Evolutionary conservation across 257 asterid genomes (phyloP), one percentile per base, ranked within the genome.

Genomic region (Solanum verrucosum): DNA sequence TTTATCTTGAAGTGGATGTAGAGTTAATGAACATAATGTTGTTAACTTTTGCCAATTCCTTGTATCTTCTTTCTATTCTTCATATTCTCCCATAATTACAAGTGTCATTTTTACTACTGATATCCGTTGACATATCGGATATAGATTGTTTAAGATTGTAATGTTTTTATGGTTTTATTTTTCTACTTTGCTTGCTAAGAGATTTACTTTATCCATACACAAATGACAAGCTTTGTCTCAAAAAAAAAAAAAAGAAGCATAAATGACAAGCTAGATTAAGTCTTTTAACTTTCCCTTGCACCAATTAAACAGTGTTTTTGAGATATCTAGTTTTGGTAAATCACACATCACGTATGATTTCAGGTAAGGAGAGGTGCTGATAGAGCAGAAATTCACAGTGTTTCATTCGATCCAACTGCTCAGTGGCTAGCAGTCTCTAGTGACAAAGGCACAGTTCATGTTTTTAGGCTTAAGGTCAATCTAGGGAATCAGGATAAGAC

Each of bases 391-490:
- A 94, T 96, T 42, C 94, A 93, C 87, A 92, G 96, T 87, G 92
- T 96, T 90, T 93, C 98, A 79, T 91, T 96, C 70, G 94, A 98
- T 79, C 98, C 99, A 67, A 94, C 95, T 90, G 93, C 93, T 89
- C 96, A 93, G 91, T 96, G 99, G 99, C 90, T 96, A 92, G 98
- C 95, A 27, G 98, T 96, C 90, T 94, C 99, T 3, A 96, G 99
- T 89, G 98, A 94, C 93, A 96, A 95, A 92, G 98, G 98, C 87
- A 96, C 99, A 56, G 93, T 96, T 81, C 99, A 96, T 93, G 93
- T 95, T 89, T 95, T 95, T 87, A 93, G 95, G 91, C 98, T 96
- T 71, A 93, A 96, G 90, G 98, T 94, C 84, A 93, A 96, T 70
- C 93, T 95, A 78, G 91, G 89, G 65, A 94, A 96, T 84, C 94